These are phyloP conservation scores for Acacia acuminata DNA, from an alignment of 306 rosid genomes.

Conservation along the genomic window DNA sequence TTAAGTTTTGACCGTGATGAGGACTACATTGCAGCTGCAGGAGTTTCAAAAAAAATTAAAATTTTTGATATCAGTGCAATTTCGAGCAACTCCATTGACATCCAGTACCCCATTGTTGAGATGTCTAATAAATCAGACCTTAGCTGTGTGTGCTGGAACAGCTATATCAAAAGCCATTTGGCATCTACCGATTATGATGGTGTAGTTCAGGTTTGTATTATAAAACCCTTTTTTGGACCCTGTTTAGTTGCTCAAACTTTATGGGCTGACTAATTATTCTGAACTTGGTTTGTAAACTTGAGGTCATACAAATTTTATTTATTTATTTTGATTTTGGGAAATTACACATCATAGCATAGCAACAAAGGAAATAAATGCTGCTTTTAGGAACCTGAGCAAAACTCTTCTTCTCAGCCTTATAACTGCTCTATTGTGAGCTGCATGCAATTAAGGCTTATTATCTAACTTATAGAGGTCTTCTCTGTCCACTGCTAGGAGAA, in stretches of 20 bases:
- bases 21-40: conserved; percentile 92
- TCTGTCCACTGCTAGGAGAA: too few relatives aligned
- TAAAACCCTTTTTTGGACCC: not conserved
- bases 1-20: conserved; percentile 93
- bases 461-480: too few relatives aligned
- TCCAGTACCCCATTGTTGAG: conserved; percentile 85
- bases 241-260: not conserved
- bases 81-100: conserved; percentile 61
- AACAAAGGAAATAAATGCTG: not conserved
- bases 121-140: conserved; percentile 81
- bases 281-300: not conserved
- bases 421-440: not conserved
- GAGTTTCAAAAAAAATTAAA: conserved; percentile 88
- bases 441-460: too few relatives aligned
- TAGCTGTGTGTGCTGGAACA: conserved; percentile 92
- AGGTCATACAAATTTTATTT: not conserved
- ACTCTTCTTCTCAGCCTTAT: not conserved
- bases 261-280: not conserved
- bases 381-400: not conserved
- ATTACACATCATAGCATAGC: not conserved
- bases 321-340: not conserved
- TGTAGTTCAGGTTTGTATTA: conserved; percentile 77
- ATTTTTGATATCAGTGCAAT: conserved; percentile 76
- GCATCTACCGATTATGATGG: conserved; percentile 97
- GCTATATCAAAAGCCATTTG: conserved; percentile 78